Base-by-base conservation (phyloP, 1,284 basidiomycete genomes). In the Neotropicomus parvogracilis region DNA sequence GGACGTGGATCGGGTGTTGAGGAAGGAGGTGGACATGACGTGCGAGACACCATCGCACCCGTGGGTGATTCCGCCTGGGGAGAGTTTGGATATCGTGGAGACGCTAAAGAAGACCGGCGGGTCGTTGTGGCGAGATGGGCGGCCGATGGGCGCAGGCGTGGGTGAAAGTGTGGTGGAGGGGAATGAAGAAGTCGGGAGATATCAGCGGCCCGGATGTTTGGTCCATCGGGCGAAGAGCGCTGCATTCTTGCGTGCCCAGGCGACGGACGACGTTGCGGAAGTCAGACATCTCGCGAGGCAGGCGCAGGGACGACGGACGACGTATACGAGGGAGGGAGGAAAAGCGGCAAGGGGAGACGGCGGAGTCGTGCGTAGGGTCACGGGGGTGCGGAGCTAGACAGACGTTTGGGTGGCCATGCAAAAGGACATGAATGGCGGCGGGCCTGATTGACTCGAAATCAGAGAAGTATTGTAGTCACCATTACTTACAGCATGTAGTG, bases 1-100 rank as follows among this genome's bases (percentile, higher is more conserved):
- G 33, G 97, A 99, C 63, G 75, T 98, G 24, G 97, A 99, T 68
- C 75, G 79, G 36, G 88, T 97, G 2, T 75, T 98, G 41, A 80
- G 95, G 26, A 99, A 99, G 68, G 97, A 99, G 69, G 93, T 95
- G 21, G 90, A 95, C 65, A 93, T 99, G 85, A 76, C 89, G 0
- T 99, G 95, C 59, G 81, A 94, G 21, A 99, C 95, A 8, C 97
- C 95, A 0, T 95, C 90, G 10, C 93, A 99, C 56, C 88, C 91
- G 3, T 66, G 65, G 16, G 79, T 88, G 0, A 91, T 99, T 44
- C 79, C 88, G 0, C 78, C 89, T 0, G 97, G 95, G 17, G 88
- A 97, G 68, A 88, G 85, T 46, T 67, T 97, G 49, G 83, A 88
- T 62, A 95, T 99, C 52, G 60, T 66, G 10, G 59, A 78, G 47